Conservation (phyloP, 2,329 filamentous ascomycete species). For the Trichoderma atroviride region DNA sequence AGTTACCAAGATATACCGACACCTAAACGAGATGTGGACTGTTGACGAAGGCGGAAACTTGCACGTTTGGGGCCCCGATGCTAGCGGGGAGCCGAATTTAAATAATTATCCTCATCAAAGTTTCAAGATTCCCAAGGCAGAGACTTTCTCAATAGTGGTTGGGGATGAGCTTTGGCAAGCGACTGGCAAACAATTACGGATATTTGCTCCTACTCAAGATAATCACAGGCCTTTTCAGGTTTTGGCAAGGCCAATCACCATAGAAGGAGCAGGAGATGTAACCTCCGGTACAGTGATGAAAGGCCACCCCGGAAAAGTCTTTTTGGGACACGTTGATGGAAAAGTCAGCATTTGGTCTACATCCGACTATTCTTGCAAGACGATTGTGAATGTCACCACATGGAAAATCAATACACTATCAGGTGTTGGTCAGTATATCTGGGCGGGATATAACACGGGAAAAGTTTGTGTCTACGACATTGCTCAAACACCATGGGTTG, state of each 20-base stretch:
- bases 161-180: constrained; percentile 86
- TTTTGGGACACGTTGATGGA: constrained; percentile 89
- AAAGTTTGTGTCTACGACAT: constrained; percentile 94
- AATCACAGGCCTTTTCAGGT: constrained; percentile 74
- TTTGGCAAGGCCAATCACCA: constrained; percentile 68
- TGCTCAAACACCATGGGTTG: constrained; percentile 76
- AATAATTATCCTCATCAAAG: constrained; percentile 70
- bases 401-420: constrained; percentile 93
- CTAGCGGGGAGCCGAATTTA: constrained; percentile 71
- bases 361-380: constrained; percentile 74
- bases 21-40: constrained; percentile 90
- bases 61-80: constrained; percentile 82
- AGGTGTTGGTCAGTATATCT: constrained; percentile 79
- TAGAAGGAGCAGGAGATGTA: constrained; percentile 79
- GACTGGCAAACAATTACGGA: constrained; percentile 79
- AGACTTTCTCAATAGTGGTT: constrained; percentile 87
- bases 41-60: constrained; percentile 87
- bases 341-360: constrained; percentile 93
- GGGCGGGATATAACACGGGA: constrained; percentile 93
- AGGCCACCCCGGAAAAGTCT: constrained; percentile 76
- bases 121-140: constrained; percentile 77
- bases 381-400: constrained; percentile 80
- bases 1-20: constrained; percentile 81
- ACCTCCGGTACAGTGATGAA: constrained; percentile 79
- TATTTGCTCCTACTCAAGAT: constrained; percentile 75